phyloP scores from a whole-genome alignment of 805 yeast species.

The Sporopachydermia lactativora region DNA sequence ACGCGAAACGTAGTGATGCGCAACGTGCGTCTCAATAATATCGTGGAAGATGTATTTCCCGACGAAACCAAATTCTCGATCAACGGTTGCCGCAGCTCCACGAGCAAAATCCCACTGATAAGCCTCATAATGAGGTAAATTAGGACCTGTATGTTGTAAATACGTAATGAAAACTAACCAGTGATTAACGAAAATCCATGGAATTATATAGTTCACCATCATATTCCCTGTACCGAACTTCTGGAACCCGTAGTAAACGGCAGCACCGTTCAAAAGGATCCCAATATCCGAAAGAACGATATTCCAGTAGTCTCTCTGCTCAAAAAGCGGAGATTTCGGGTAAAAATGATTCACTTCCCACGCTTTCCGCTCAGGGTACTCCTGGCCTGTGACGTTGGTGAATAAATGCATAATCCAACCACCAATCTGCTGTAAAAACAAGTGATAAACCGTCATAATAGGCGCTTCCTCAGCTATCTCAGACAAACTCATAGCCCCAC shows the following conservation, averaged over 20 bases:
- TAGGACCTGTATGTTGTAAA: constrained; percentile 71
- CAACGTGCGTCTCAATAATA: constrained; percentile 81
- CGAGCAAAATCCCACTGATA: constrained; percentile 73
- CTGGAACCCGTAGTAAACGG: constrained; percentile 45
- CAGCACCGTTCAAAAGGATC: constrained; percentile 34
- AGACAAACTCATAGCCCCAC: constrained; percentile 16
- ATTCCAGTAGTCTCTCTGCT: constrained; percentile 56
- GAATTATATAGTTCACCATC: constrained; percentile 58
- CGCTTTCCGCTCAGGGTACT: constrained; percentile 31
- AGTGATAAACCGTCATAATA: constrained; percentile 37
- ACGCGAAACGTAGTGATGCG: constrained; percentile 73
- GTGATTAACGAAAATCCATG: constrained; percentile 73
- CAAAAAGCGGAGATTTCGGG: constrained; percentile 65
- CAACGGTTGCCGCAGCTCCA: constrained; percentile 86
- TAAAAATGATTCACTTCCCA: constrained; percentile 52
- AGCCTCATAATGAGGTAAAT: constrained; percentile 68
- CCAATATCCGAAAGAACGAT: constrained; percentile 66
- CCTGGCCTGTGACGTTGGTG: constrained; percentile 68
- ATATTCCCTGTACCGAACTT: constrained; percentile 49
- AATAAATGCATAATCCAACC: constrained; percentile 63
- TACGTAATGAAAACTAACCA: constrained; percentile 83
- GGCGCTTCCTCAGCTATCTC: constrained; percentile 70
- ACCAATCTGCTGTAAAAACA: constrained; percentile 57
- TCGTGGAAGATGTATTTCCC: constrained; percentile 76
- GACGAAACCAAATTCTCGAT: constrained; percentile 68